Evolutionary conservation across 257 asterid species (phyloP), one percentile per base, ranked within the genome.

Genomic region (Solanum peruvianum): DNA sequence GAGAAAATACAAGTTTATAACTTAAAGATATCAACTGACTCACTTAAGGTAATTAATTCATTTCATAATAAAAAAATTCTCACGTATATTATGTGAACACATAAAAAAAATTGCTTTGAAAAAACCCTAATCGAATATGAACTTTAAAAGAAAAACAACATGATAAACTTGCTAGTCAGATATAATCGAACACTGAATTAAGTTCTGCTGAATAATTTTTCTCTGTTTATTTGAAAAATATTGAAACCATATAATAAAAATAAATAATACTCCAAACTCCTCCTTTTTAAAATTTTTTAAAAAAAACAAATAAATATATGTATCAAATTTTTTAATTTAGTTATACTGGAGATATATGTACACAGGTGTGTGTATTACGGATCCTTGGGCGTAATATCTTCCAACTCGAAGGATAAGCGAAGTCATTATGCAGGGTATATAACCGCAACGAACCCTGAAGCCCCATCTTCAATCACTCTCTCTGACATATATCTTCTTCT

Each of bases 391-490:
- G 87, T 84, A 84, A 84, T 84, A 35, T 64, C 5, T 60, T 44
- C 10, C 44, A 84, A 84, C 62, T 39, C 13, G 11, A 69, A 84
- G 87, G 87, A 64, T 45, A 84, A 66, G 4, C 64, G 20, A 21
- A 84, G 87, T 84, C 60, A 84, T 84, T 84, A 84, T 35, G 33
- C 83, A 77, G 60, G 9, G 25, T 78, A 78, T 78, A 47, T 80
- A 80, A 80, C 7, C 16, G 3, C 78, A 66, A 41, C 42, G 42
- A 62, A 66, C 64, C 80, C 78, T 62, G 80, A 70, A 35, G 29
- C 23, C 62, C 77, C 56, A 6, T 62, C 62, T 64, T 39, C 58
- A 42, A 37, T 18, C 49, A 49, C 70, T 82, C 70, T 62, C 20
- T 84, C 60, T 20, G 14, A 18, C 77, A 69, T 84, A 11, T 14